Conservation (phyloP, 2,329 filamentous ascomycete genomes). For the Knufia fluminis region DNA sequence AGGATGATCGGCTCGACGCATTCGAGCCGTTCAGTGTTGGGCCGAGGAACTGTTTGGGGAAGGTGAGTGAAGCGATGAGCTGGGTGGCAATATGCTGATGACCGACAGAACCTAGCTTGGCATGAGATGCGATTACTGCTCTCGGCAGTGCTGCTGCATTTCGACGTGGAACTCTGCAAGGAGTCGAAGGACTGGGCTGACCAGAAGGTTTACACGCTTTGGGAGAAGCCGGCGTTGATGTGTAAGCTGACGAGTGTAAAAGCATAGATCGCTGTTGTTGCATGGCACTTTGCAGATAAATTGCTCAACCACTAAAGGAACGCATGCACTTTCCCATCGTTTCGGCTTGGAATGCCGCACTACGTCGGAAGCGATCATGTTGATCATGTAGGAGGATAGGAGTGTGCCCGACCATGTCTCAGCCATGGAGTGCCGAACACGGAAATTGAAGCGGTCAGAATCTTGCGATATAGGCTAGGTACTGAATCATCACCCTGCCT, state of each 20-base stretch:
- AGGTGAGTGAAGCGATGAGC: neutral
- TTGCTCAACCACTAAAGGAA: no score
- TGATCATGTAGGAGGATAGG: no score
- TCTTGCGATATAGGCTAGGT: no score
- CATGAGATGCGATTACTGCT: slow-evolving; percentile 4
- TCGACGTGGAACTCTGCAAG: neutral
- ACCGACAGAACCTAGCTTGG: neutral
- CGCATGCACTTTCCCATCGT: no score
- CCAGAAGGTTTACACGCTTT: neutral
- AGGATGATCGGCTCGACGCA: neutral
- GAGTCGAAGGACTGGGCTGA: neutral
- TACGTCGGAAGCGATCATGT: no score
- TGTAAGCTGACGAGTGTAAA: neutral
- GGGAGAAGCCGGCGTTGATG: slow-evolving; percentile 1
- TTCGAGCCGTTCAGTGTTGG: slow-evolving; percentile 8
- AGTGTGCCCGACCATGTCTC: no score
- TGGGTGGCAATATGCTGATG: neutral
- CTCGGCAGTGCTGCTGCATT: neutral
- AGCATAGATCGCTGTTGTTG: no score
- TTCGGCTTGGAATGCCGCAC: no score
- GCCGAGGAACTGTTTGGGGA: slow-evolving; percentile 7
- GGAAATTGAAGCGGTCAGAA: no score
- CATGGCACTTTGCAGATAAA: no score
- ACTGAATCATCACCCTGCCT: no score
- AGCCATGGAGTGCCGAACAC: no score